phyloP scores from a whole-genome alignment of 1,284 basidiomycete species.

The Malassezia slooffiae region DNA sequence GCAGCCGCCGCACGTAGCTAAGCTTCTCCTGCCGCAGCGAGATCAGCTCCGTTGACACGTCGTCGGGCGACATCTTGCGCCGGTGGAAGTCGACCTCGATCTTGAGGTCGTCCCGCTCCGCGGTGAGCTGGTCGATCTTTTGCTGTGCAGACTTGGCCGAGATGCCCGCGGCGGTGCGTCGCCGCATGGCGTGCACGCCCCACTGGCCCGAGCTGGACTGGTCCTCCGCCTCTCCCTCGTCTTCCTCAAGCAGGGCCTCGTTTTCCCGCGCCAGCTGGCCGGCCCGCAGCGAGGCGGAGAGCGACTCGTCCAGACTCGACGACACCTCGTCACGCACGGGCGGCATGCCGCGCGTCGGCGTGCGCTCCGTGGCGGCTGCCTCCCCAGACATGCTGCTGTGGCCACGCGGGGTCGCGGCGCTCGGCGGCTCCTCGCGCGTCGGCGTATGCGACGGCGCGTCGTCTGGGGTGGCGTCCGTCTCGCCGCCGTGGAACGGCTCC shows the following conservation, averaged over 20 bases:
- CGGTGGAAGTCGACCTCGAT: conserved; percentile 42
- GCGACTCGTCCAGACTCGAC: neutral
- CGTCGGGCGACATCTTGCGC: conserved; percentile 37
- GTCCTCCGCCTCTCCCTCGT: conserved; percentile 2
- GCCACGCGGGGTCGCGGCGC: too few relatives aligned
- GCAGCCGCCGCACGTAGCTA: conserved; percentile 34
- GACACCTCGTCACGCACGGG: neutral
- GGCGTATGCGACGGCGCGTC: too few relatives aligned
- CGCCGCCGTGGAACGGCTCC: too few relatives aligned
- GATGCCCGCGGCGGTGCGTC: conserved; percentile 31
- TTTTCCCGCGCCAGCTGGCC: conserved; percentile 7
- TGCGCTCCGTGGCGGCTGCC: too few relatives aligned
- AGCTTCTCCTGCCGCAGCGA: conserved; percentile 38
- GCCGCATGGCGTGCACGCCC: conserved; percentile 31
- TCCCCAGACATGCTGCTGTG: too few relatives aligned
- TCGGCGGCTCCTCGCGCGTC: too few relatives aligned
- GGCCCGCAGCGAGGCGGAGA: conserved; percentile 11
- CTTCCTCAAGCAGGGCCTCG: conserved; percentile 10
- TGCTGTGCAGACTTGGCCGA: conserved; percentile 40
- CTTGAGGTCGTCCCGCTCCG: conserved; percentile 43
- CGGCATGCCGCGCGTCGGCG: too few relatives aligned
- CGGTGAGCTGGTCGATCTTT: conserved; percentile 37
- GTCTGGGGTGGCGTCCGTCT: too few relatives aligned
- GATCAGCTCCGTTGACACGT: conserved; percentile 33
- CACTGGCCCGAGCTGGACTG: conserved; percentile 24